phyloP scores from a whole-genome alignment of 768 basidiomycete species.

The Plicaturopsis crispa region DNA sequence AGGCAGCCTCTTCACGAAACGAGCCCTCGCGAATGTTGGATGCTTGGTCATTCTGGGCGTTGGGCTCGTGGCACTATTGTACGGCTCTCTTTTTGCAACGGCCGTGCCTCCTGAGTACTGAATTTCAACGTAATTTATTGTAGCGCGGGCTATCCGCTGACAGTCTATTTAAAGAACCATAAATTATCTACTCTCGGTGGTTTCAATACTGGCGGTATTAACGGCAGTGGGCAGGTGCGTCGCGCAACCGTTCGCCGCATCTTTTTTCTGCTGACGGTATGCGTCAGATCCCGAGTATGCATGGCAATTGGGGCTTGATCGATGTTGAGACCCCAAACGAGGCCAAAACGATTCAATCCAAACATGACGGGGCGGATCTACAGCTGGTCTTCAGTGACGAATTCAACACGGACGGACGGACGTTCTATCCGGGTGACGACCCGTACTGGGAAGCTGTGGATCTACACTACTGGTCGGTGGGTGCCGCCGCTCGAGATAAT shows the following conservation, averaged over 20 bases:
- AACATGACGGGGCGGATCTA: slow-evolving; percentile 33
- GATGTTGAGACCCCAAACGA: slow-evolving; percentile 68
- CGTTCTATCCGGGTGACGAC: slow-evolving; percentile 48
- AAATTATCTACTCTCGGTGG: slow-evolving; percentile 41
- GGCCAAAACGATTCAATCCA: slow-evolving; percentile 30
- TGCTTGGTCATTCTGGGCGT: neutral
- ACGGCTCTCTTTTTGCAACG: slow-evolving; percentile 7
- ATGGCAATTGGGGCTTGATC: slow-evolving; percentile 60
- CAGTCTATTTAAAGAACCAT: no score
- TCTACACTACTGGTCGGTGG: slow-evolving; percentile 29
- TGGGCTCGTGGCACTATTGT: neutral
- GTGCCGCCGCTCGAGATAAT: slow-evolving; percentile 2
- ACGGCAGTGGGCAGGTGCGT: slow-evolving; percentile 7
- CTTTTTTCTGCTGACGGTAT: slow-evolving; percentile 43
- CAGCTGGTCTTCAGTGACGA: slow-evolving; percentile 62
- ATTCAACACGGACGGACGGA: slow-evolving; percentile 51
- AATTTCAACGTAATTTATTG: slow-evolving; percentile 2
- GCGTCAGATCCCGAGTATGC: slow-evolving; percentile 44
- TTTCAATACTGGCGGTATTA: slow-evolving; percentile 38
- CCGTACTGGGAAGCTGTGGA: slow-evolving; percentile 45
- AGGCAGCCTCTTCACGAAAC: slow-evolving; percentile 1
- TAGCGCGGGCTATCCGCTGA: slow-evolving; percentile 20
- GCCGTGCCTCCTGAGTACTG: slow-evolving; percentile 18
- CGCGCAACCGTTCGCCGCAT: slow-evolving; percentile 10
- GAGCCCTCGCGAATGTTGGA: neutral